These are phyloP conservation scores for Exobasidium rhododendri DNA, from an alignment of 1,284 basidiomycete species.

Conservation along the genomic window DNA sequence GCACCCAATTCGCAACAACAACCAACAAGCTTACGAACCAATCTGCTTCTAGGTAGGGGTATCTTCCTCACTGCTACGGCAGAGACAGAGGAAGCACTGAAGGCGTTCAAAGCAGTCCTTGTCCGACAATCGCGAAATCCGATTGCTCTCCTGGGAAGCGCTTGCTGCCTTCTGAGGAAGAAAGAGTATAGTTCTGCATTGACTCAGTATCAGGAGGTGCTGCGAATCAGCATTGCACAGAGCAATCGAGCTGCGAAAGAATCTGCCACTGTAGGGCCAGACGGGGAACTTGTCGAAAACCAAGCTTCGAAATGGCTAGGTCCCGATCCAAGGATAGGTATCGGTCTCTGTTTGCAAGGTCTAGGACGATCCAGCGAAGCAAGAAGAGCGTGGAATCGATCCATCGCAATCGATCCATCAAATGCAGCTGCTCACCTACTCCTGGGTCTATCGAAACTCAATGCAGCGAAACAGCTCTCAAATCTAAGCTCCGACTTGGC, in stretches of 20 bases:
- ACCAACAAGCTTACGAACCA: not conserved
- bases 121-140: conserved; percentile 30
- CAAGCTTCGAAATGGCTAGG: conserved; percentile 25
- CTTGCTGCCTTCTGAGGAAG: conserved; percentile 43
- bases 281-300: conserved; percentile 15
- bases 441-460: conserved; percentile 47
- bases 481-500: conserved; percentile 33
- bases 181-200: conserved; percentile 41
- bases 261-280: conserved; percentile 23
- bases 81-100: conserved; percentile 8
- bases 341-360: conserved; percentile 50
- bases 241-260: conserved; percentile 13
- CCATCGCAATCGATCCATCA: conserved; percentile 27
- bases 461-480: conserved; percentile 35
- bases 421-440: conserved; percentile 41
- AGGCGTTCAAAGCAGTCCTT: conserved; percentile 17
- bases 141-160: conserved; percentile 48
- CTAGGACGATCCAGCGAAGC: conserved; percentile 45
- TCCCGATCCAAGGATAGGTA: conserved; percentile 50
- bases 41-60: conserved; percentile 68
- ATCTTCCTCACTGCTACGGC: conserved; percentile 67
- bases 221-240: conserved; percentile 32
- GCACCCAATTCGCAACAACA: not conserved
- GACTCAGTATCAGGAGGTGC: conserved; percentile 45
- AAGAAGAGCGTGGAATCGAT: conserved; percentile 49